Evolutionary conservation across 208 protist genomes (phyloP), one percentile per base, ranked within the genome.

Genomic region (Trypanosoma avium): DNA sequence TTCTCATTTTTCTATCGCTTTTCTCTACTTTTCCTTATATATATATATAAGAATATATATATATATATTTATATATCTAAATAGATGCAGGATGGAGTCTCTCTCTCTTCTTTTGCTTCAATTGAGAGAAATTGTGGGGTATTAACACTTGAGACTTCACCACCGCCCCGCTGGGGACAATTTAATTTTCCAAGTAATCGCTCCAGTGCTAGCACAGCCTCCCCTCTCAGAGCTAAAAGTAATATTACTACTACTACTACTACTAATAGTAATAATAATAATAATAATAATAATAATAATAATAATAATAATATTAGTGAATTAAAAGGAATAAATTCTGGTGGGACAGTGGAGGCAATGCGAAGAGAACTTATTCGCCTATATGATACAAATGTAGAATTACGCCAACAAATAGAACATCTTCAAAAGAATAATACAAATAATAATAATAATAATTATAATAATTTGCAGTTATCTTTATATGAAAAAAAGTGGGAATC

Each of bases 131-230:
- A n/a, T n/a, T n/a, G n/a, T n/a, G n/a, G n/a, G n/a, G n/a, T n/a
- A 21, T 7, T 63, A 0, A 30, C 32, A 19, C 45, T 60, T 49
- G 49, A 60, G 1, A 21, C 29, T 21, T 67, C 52, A 15, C 52
- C 61, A 2, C 24, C 27, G 8, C 49, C 61, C 8, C 12, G 24
- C 24, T 49, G 40, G 19, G 4, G 7, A 7, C 21, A 50, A 15
- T 67, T 67, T 59, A 15, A 38, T 38, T 67, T 67, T 60, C 61
- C 61, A 9, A 67, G 61, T 43, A 67, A 67, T 50, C 61, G 61
- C 35, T 67, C 61, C 27, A 59, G 50, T 19, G 50, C 50, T 38
- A 59, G 61, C 50, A 67, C 50, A 4, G 61, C 40, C 27, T 40
- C 50, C 52, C 52, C 61, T 13, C 61, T 40, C 10, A 59, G n/a